Evolutionary conservation across 78 protist species (phyloP).

Genomic region (Protostelium mycophagum): DNA sequence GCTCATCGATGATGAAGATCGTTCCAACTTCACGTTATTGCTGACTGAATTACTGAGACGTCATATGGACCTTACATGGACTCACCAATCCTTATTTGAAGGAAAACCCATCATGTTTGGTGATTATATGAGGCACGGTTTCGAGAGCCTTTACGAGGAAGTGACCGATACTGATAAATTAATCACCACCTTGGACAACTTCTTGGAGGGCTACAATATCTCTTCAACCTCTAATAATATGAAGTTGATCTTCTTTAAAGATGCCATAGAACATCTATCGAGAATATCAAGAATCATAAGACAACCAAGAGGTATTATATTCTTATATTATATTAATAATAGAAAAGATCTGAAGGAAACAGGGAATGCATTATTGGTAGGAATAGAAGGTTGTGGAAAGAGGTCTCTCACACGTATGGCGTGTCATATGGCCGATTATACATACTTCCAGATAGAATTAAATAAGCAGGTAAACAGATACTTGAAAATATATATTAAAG

Average conservation of each 20-base stretch:
- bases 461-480: slow-evolving; percentile 14
- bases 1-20: slow-evolving; percentile 77
- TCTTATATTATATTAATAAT: no score
- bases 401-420: slow-evolving; percentile 70
- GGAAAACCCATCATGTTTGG: slow-evolving; percentile 27
- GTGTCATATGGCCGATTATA: slow-evolving; percentile 33
- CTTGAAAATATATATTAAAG: slow-evolving; percentile 50
- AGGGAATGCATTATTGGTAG: slow-evolving; percentile 73
- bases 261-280: slow-evolving; percentile 70
- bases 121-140: slow-evolving; percentile 42
- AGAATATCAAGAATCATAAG: slow-evolving; percentile 69
- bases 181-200: slow-evolving; percentile 14
- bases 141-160: slow-evolving; percentile 8
- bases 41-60: slow-evolving; percentile 23
- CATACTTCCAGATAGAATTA: neutral
- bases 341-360: no score
- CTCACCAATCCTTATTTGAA: neutral
- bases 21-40: slow-evolving; percentile 74
- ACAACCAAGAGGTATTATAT: slow-evolving; percentile 67
- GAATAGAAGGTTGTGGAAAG: slow-evolving; percentile 81
- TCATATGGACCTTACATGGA: slow-evolving; percentile 20
- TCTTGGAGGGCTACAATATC: slow-evolving; percentile 73
- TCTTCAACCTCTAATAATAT: slow-evolving; percentile 11
- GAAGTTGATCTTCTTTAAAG: slow-evolving; percentile 73
- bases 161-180: slow-evolving; percentile 4